Evolutionary conservation across 139 green algal genomes (phyloP).

Genomic region (Pleodorina starrii): DNA sequence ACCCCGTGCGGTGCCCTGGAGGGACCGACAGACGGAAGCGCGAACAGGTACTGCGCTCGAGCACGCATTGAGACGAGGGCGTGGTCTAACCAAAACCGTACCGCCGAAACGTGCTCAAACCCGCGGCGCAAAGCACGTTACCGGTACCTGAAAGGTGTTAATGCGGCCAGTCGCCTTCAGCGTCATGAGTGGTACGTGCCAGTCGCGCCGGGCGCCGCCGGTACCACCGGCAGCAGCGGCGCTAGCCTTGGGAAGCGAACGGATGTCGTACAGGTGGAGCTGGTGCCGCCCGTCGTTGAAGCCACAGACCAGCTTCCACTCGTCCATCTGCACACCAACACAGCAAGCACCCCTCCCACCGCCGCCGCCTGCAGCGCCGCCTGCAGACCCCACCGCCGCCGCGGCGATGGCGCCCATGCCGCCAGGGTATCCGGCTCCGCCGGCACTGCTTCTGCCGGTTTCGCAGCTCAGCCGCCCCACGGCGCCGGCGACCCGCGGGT

Average conservation of each 20-base stretch:
- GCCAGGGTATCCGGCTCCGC: not conserved
- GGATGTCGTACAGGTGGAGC: constrained; percentile 64
- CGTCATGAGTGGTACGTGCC: constrained; percentile 51
- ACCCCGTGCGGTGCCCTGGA: too few species aligned
- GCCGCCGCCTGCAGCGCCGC: not conserved
- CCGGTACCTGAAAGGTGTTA: constrained; percentile 65
- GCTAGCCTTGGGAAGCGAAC: not conserved
- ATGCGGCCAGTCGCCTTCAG: constrained; percentile 46
- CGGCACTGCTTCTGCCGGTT: not conserved
- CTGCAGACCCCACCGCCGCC: not conserved
- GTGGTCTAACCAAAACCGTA: too few species aligned
- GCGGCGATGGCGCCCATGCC: constrained; percentile 31
- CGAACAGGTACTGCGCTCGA: too few species aligned
- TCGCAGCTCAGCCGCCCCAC: constrained; percentile 22
- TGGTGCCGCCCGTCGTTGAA: constrained; percentile 34
- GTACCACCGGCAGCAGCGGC: not conserved
- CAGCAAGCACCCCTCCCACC: constrained; percentile 32
- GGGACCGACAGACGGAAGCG: too few species aligned
- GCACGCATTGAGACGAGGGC: too few species aligned
- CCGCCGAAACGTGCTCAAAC: too few species aligned
- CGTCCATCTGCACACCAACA: constrained; percentile 65
- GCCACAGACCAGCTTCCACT: constrained; percentile 67
- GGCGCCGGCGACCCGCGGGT: constrained; percentile 23
- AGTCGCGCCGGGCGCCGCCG: not conserved
- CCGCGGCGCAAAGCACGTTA: too few species aligned